Conservation (phyloP, 1,284 basidiomycete species). For the Rhodotorula sp. region DNA sequence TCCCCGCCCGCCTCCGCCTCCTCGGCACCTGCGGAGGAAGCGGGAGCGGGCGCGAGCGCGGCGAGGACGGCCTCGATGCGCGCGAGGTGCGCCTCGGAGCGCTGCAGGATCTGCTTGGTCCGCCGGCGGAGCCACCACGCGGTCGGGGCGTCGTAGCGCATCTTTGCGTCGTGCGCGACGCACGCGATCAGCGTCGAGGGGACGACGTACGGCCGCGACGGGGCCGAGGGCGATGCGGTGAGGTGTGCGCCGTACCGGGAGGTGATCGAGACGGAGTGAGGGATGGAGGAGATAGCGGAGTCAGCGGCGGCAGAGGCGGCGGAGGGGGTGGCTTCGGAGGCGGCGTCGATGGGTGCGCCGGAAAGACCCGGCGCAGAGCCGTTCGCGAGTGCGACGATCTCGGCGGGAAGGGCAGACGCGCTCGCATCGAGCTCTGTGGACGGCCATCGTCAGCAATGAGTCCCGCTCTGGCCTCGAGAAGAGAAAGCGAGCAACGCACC, state of each 20-base stretch:
- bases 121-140: slow-evolving; percentile 22
- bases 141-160: slow-evolving; percentile 21
- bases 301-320: neutral
- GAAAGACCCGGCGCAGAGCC: neutral
- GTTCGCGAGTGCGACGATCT: neutral
- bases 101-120: slow-evolving; percentile 19
- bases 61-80: slow-evolving; percentile 28
- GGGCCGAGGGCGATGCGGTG: slow-evolving; percentile 2
- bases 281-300: neutral
- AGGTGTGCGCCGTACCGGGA: slow-evolving; percentile 6
- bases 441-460: neutral
- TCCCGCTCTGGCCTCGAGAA: too few species aligned
- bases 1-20: neutral
- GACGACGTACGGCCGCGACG: slow-evolving; percentile 22
- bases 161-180: slow-evolving; percentile 15
- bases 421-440: too few species aligned
- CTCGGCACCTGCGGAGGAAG: neutral
- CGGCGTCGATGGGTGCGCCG: neutral
- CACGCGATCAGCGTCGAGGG: slow-evolving; percentile 27
- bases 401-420: too few species aligned
- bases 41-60: slow-evolving; percentile 8
- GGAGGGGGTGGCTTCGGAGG: neutral
- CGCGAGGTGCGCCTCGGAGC: slow-evolving; percentile 18
- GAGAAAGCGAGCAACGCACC: neutral
- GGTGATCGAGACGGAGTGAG: neutral